phyloP scores from a whole-genome alignment of 345 rosid species.

The Rhodamnia rubescens region DNA sequence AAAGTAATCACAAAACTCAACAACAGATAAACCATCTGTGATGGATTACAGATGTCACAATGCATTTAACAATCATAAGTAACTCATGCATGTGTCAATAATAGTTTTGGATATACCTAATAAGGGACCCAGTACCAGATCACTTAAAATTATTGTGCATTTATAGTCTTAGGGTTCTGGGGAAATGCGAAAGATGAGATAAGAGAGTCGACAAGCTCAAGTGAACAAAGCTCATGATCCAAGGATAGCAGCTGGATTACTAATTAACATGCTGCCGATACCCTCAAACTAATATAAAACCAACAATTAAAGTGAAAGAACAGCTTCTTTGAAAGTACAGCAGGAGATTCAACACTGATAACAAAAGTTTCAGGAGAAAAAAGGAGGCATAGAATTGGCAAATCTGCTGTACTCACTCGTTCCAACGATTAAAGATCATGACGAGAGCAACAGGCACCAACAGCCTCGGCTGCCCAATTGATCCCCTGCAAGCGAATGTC shows the following conservation, averaged over 20 bases:
- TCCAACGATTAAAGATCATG: constrained; percentile 85
- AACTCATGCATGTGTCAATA: background rate
- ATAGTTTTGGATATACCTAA: background rate
- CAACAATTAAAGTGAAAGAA: background rate
- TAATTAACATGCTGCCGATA: background rate
- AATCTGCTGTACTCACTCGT: constrained; percentile 32
- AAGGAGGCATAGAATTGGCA: background rate
- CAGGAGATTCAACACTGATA: background rate
- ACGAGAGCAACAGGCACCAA: constrained; percentile 83
- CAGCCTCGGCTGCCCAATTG: constrained; percentile 75
- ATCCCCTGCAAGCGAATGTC: constrained; percentile 48
- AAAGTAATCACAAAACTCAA: background rate
- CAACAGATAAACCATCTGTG: background rate
- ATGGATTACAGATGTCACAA: background rate
- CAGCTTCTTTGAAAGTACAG: background rate
- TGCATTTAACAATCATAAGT: background rate
- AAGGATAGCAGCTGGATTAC: background rate
- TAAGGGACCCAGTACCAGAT: background rate
- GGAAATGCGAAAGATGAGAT: background rate
- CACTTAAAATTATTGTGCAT: background rate
- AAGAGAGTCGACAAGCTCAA: background rate
- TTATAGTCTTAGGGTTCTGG: background rate
- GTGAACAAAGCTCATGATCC: background rate
- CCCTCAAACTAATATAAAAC: background rate
- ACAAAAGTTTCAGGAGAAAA: background rate